These are phyloP conservation scores for Hyparrhenia diplandra DNA, from an alignment of 176 grass and related monocot genomes.

Conservation along the genomic window DNA sequence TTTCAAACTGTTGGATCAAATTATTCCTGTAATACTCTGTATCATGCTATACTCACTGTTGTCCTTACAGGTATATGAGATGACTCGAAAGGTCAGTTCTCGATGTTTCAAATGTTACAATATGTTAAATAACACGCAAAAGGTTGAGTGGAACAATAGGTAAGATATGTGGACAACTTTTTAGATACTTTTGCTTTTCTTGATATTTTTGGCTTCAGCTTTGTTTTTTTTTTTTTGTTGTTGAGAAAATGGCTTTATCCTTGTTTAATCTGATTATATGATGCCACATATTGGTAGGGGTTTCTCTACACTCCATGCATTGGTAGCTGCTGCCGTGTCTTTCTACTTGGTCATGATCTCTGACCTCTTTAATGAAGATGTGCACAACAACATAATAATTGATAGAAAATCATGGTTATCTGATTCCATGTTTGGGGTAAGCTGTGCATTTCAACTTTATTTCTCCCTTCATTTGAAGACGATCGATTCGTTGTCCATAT, in stretches of 20 bases:
- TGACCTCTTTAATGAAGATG: constrained; percentile 46
- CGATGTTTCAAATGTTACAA: constrained; percentile 46
- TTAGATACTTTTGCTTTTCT: neutral
- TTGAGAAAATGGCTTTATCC: neutral
- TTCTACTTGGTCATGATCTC: constrained; percentile 67
- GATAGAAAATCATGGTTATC: constrained; percentile 62
- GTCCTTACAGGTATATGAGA: constrained; percentile 51
- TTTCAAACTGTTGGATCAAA: neutral
- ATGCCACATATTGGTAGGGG: constrained; percentile 32
- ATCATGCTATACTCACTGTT: neutral
- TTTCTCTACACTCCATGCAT: constrained; percentile 74
- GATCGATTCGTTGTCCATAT: neutral
- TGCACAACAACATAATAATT: constrained; percentile 33
- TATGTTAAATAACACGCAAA: constrained; percentile 38
- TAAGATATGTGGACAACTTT: neutral
- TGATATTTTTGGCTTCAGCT: neutral
- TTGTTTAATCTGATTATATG: neutral
- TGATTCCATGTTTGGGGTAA: constrained; percentile 60
- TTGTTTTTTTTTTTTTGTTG: neutral
- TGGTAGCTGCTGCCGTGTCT: constrained; percentile 49
- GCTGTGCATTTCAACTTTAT: constrained; percentile 1
- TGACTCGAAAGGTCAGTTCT: constrained; percentile 40
- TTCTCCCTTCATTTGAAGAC: neutral
- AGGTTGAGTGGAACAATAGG: constrained; percentile 75
- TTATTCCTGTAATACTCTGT: neutral